Base-by-base conservation (phyloP, 768 basidiomycete genomes). In the Boletellus emodensis region DNA sequence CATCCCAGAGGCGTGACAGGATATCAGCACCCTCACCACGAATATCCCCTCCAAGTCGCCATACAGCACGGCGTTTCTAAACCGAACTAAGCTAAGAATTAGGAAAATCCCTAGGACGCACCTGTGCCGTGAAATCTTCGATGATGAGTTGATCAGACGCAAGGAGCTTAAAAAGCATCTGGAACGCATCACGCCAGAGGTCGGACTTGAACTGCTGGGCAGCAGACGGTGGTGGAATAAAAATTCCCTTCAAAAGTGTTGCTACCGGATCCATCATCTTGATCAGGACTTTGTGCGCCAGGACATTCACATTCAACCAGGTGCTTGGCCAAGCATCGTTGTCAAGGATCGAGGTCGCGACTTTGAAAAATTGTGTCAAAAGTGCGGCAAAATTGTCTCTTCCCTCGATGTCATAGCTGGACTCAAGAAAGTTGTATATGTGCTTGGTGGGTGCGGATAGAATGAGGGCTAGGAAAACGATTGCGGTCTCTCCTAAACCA, bases 41-140 rank as follows among this genome's bases (percentile, higher is more conserved):
- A 60, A 97, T 83, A 70, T 98, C 95, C 24, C 94, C 94, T 6
- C 90, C 92, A n/a, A 97, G 80, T 34, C 91, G 82, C 94, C 94
- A 97, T 10, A 94, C 90, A 3, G 94, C 90, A 38, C 94, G 84
- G 37, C 93, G 88, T 84, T 92, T 92, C 90, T 96, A 51, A 32
- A 41, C 36, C 40, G 12, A 46, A 46, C 30, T 55, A 17, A 59
- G 51, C 33, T 39, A 12, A 28, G 36, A 20, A 49, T 48, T 17
- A 32, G 30, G n/a, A 24, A 52, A 48, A 26, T 44, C 28, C 10
- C 48, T 13, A 33, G 14, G 39, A 54, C 72, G 34, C 51, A 88
- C 91, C 80, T 95, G 95, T 2, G 94, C 90, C 61, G 85, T 91
- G 55, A 94, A 94, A 54, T 97, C 92, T 66, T 98, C 95, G 42